Conservation (phyloP, 306 rosid species). For the Sechiopsis laciniata region DNA sequence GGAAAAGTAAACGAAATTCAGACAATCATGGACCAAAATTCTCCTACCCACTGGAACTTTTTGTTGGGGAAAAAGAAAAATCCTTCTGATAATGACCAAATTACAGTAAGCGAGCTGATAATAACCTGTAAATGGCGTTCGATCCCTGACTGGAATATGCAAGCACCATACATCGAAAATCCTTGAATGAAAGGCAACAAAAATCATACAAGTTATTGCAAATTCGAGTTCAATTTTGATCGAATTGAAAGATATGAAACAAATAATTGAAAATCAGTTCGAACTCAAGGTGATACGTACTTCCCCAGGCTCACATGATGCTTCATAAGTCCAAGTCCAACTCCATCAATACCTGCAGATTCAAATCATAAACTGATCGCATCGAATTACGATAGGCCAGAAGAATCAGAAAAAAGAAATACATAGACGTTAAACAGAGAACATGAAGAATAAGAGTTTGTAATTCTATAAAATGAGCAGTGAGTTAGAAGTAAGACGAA, state of each 20-base stretch:
- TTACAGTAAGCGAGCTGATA: background rate
- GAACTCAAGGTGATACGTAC: constrained; percentile 33
- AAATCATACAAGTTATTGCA: background rate
- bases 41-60: background rate
- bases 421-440: background rate
- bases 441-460: background rate
- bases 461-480: background rate
- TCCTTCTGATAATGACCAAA: background rate
- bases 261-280: background rate
- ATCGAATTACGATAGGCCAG: background rate
- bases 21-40: background rate
- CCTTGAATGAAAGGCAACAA: constrained; percentile 37
- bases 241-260: background rate
- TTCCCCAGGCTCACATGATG: constrained; percentile 63
- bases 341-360: constrained; percentile 67
- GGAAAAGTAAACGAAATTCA: background rate
- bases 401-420: background rate
- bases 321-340: constrained; percentile 70
- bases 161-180: constrained; percentile 77
- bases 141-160: constrained; percentile 76
- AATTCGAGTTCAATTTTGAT: background rate
- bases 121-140: constrained; percentile 64
- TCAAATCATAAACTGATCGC: constrained; percentile 10
- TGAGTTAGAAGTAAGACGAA: background rate
- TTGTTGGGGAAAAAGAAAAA: background rate